A percentile compares a stretch with the other conserved stretches of the same genome.
These are phyloP conservation scores for Apophysomyces trapeziformis DNA, from an alignment of 371 early-diverging fungal species.

Conservation along the genomic window DNA sequence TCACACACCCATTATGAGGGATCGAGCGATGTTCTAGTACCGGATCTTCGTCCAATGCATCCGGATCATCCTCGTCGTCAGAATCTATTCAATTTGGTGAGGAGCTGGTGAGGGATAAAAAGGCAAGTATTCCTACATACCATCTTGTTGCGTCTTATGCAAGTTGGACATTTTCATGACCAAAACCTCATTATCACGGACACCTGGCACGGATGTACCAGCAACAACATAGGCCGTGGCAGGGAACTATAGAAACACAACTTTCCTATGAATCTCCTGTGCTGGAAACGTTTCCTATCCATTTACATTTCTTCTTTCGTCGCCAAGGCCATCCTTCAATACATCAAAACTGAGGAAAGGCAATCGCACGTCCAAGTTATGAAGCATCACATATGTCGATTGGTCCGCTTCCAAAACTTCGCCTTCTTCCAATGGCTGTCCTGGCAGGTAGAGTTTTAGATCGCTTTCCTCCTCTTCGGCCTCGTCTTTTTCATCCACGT, in stretches of 20 bases:
- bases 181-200: slow-evolving; percentile 86
- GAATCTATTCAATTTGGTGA: slow-evolving; percentile 41
- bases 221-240: slow-evolving; percentile 92
- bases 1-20: slow-evolving; percentile 90
- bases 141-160: slow-evolving; percentile 90
- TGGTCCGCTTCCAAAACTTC: slow-evolving; percentile 94
- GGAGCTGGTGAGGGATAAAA: not conserved
- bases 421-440: slow-evolving; percentile 84
- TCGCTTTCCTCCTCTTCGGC: slow-evolving; percentile 56
- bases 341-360: slow-evolving; percentile 98
- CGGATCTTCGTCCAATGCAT: slow-evolving; percentile 91
- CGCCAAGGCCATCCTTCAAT: slow-evolving; percentile 83
- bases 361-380: slow-evolving; percentile 89
- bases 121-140: slow-evolving; percentile 31
- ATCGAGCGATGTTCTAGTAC: slow-evolving; percentile 83
- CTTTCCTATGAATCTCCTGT: not conserved
- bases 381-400: slow-evolving; percentile 95
- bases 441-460: slow-evolving; percentile 89
- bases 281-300: not conserved
- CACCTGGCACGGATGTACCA: slow-evolving; percentile 89
- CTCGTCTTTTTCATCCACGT: slow-evolving; percentile 58
- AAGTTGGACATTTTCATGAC: slow-evolving; percentile 94
- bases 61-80: slow-evolving; percentile 81
- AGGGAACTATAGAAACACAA: slow-evolving; percentile 67
- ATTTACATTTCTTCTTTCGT: slow-evolving; percentile 73